Base-by-base conservation (phyloP, 495 filamentous ascomycete species). In the Aspergillus ostianus region DNA sequence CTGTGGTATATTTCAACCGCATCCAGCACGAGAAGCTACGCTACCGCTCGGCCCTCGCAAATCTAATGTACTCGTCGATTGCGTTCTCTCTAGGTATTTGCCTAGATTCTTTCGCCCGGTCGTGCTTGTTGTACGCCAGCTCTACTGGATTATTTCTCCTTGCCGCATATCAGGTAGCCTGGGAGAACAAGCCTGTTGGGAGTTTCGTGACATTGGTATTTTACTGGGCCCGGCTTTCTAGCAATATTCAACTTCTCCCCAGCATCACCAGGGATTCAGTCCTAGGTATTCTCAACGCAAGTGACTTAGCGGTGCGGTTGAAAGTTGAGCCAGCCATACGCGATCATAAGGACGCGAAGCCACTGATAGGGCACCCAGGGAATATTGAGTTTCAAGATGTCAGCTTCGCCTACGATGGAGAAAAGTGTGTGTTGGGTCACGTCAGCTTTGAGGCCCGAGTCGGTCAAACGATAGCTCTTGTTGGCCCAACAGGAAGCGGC, bases 401-500 rank as follows among this genome's bases (percentile, higher is more conserved):
- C 4, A 41, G 36, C 36, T 41, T 41, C 36, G 15, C 8, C 36
- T 41, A 41, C 12, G 1, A 41, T 41, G 36, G 10, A 41, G 36
- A 41, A 41, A 41, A 41, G 5, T 12, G 36, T 41, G 36, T 41
- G 36, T 41, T 41, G 36, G 15, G 13, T 10, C 36, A 52, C 2
- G 46, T 65, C 41, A 63, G 47, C 19, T 59, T 62, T 58, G 45
- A 56, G 47, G 84, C 80, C 49, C 71, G 73, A 7, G 71, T 82
- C 2, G 90, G 90, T 17, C 78, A 81, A 56, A 91, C 87, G 8
- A 79, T 89, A 13, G 90, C 89, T 8, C 80, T 93, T 18, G 90
- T 92, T n/a, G 90, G 90, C 2, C 82, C 85, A 61, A 90, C 87
- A 3, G 90, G 90, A 20, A 82, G 83, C 23, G 90, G 90, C 19